Evolutionary conservation across 2,329 filamentous ascomycete species (phyloP).

Genomic region (Byssochlamys sp.): DNA sequence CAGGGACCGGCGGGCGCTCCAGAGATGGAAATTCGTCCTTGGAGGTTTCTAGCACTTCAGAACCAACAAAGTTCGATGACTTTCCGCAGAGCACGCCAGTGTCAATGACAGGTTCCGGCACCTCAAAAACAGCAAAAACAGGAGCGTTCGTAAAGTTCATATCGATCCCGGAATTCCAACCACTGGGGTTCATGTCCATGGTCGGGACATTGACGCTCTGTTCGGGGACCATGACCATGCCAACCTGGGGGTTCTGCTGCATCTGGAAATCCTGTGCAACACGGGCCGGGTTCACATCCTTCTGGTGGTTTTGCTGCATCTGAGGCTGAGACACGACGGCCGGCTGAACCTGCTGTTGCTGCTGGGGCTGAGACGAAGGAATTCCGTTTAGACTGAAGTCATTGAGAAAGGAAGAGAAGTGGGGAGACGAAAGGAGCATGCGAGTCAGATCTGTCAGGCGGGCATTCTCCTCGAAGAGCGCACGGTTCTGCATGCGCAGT

Average conservation of each 20-base stretch:
- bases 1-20: constrained; percentile 25
- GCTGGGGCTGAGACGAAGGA: constrained; percentile 26
- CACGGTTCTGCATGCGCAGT: constrained; percentile 69
- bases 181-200: constrained; percentile 47
- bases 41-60: constrained; percentile 29
- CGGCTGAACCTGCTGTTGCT: constrained; percentile 32
- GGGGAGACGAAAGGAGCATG: constrained; percentile 69
- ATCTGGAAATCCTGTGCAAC: constrained; percentile 45
- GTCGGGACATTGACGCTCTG: constrained; percentile 64
- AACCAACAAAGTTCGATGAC: constrained; percentile 46
- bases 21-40: constrained; percentile 44
- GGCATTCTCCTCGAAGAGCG: constrained; percentile 75
- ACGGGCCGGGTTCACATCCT: constrained; percentile 57
- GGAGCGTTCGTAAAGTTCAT: constrained; percentile 35
- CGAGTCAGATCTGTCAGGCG: constrained; percentile 68
- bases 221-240: constrained; percentile 76
- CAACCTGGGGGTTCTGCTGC: constrained; percentile 55
- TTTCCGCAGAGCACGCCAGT: constrained; percentile 62
- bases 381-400: constrained; percentile 55
- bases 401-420: constrained; percentile 73
- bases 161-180: constrained; percentile 39
- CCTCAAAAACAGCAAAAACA: constrained; percentile 60
- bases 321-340: constrained; percentile 30
- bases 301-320: constrained; percentile 45
- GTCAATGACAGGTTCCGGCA: constrained; percentile 56